Conservation (phyloP, 208 protist species). For the Crithidia acanthocephali region DNA sequence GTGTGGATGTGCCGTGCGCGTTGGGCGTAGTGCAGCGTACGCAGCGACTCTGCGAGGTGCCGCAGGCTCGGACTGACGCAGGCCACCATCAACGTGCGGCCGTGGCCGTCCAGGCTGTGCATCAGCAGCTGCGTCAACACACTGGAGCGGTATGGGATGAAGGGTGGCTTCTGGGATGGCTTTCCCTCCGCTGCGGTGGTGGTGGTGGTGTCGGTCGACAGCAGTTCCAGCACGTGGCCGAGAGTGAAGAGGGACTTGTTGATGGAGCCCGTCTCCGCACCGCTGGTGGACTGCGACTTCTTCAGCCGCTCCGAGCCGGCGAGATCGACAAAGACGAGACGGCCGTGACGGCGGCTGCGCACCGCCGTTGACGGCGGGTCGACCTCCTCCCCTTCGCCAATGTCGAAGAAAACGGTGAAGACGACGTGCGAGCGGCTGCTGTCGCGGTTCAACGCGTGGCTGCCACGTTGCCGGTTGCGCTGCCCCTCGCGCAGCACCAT, state of each 20-base stretch:
- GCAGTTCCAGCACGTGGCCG: constrained; percentile 84
- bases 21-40: constrained; percentile 83
- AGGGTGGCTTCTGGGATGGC: constrained; percentile 16
- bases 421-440: constrained; percentile 92
- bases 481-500: constrained; percentile 86
- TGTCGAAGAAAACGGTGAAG: constrained; percentile 86
- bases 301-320: constrained; percentile 94
- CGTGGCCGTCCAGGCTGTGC: constrained; percentile 81
- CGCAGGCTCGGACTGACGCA: constrained; percentile 78
- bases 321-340: constrained; percentile 94
- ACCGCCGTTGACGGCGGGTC: neutral
- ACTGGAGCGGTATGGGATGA: constrained; percentile 89
- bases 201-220: constrained; percentile 41
- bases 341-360: constrained; percentile 49
- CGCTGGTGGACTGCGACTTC: constrained; percentile 73
- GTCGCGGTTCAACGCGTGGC: constrained; percentile 85
- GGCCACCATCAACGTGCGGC: constrained; percentile 76
- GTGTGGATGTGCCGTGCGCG: constrained; percentile 69
- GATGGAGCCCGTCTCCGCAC: constrained; percentile 83
- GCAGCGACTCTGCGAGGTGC: constrained; percentile 81
- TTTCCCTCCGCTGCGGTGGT: neutral
- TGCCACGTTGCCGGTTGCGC: constrained; percentile 69
- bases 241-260: constrained; percentile 93
- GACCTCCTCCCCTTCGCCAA: constrained; percentile 17
- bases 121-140: constrained; percentile 89